Conservation (phyloP, 192 early-diverging fungal genomes). For the Geranomyces variabilis region DNA sequence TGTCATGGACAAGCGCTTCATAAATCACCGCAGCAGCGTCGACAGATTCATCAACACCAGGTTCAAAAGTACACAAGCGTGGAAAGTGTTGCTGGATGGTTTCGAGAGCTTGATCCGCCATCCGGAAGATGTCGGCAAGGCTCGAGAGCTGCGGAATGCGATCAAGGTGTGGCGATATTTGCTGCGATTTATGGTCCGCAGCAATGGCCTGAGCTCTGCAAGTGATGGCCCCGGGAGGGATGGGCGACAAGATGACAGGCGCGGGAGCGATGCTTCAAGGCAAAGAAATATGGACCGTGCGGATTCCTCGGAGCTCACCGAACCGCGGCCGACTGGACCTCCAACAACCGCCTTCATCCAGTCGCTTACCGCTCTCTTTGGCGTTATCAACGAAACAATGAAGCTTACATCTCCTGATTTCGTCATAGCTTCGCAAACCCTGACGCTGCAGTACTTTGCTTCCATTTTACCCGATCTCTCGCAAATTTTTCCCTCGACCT, state of each 20-base stretch:
- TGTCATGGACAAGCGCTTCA: conserved; percentile 64
- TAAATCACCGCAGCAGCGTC: conserved; percentile 57
- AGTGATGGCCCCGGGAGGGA: background rate
- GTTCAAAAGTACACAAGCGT: conserved; percentile 45
- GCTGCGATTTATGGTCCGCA: conserved; percentile 59
- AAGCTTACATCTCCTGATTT: conserved; percentile 50
- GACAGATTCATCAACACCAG: conserved; percentile 64
- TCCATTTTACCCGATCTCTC: conserved; percentile 47
- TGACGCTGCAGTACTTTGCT: conserved; percentile 52
- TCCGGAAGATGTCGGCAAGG: conserved; percentile 38
- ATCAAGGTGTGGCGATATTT: conserved; percentile 70
- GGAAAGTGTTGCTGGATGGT: conserved; percentile 34
- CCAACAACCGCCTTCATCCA: conserved; percentile 49
- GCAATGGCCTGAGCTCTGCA: conserved; percentile 27
- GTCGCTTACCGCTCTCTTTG: conserved; percentile 47
- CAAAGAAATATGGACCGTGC: too few relatives aligned
- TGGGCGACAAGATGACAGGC: background rate
- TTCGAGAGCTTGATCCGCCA: conserved; percentile 50
- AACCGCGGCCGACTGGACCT: background rate
- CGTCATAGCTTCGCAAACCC: conserved; percentile 63
- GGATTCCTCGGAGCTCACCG: background rate
- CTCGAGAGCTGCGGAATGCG: conserved; percentile 52
- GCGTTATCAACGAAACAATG: conserved; percentile 55
- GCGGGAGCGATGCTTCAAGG: background rate
- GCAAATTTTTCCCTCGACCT: conserved; percentile 28